Evolutionary conservation across 176 grass and related monocot genomes (phyloP), one percentile per base, ranked within the genome.

Genomic region (Bromus sterilis): DNA sequence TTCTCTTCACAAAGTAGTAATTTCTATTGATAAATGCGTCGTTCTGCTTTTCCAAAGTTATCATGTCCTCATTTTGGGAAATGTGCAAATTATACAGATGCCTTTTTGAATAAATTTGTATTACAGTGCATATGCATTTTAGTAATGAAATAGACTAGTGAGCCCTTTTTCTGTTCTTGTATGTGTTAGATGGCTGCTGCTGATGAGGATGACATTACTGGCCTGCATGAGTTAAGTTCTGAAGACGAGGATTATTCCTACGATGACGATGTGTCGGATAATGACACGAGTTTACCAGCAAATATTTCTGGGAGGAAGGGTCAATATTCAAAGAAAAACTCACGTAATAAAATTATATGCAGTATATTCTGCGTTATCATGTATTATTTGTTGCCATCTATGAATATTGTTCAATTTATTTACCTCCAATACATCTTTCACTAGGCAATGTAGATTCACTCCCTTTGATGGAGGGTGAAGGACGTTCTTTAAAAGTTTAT

Each of bases 401-500:
- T 83, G 59, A 37, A 44, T 81, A n/a, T 81, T 79, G 43, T 86
- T 41, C 48, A 81, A 33, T 81, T 56, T 80, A 63, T 61, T 80
- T 35, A 89, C 68, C 51, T 71, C 24, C 32, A 61, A 83, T 78
- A 31, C 42, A 83, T 89, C 21, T 56, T 56, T 77, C 40, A 74
- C 40, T 71, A 92, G 86, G 86, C 74, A 86, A 87, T 81, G 72
- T 89, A 77, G 93, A 99, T 75, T 81, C 83, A 21, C 77, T 86
- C 87, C 95, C 97, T 61, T 74, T 99, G 78, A 99, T 99, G 93
- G 97, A 99, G 88, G 93, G 93, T 11, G 93, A 99, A 83, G 97
- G 97, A 12, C 89, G 86, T 31, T 33, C 87, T 51, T 74, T 99
- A 75, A 93, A 78, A 87, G 80, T 99, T 85, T 86, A 92, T 70